Base-by-base conservation (phyloP, 441 rosid genomes). In the Cnidoscolus chayamansa region DNA sequence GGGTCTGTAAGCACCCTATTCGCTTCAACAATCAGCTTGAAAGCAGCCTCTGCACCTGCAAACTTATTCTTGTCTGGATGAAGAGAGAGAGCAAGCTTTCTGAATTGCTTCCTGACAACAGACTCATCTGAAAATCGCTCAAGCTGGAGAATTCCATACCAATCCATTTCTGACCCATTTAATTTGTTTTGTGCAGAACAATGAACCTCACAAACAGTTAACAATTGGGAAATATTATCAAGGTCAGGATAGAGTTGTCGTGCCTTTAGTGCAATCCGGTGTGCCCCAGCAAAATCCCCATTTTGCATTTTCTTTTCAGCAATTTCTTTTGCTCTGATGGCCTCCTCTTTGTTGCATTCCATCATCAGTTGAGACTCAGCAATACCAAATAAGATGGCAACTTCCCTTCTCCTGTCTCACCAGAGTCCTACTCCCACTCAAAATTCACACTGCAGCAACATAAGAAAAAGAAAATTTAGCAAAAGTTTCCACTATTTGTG, bases 41-140 rank as follows among this genome's bases (percentile, higher is more conserved):
- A 96, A 68, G 99, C 99, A 78, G 92, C 87, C 77, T 96, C 99
- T 13, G 99, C 97, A 17, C 99, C 98, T 66, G 94, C 81, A 76
- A 91, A 87, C 73, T 85, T 87, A 74, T 90, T 95, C 76, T 90
- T 96, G 77, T 96, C 98, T 0, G 98, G 99, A 80, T 96, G 99
- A 57, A 96, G 95, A 16, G 63, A 73, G 57, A 93, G 89, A 1
- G 99, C 99, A 67, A 88, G 82, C 88, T 90, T 95, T 74, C 79
- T 85, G 76, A 86, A 95, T 81, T 93, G 98, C 85, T 91, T 93
- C 87, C 83, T 89, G 68, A 95, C 85, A 25, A 82, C 72, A 49
- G 77, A 74, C 63, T 88, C 97, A 71, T 95, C 97, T 13, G 92
- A 86, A 2, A 76, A 80, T 11, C 58, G 85, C 37, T 85, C 88